Evolutionary conservation across 225 moss, liverwort and hornwort genomes (phyloP), one percentile per base, ranked within the genome.

Genomic region (Climacium dendroides): DNA sequence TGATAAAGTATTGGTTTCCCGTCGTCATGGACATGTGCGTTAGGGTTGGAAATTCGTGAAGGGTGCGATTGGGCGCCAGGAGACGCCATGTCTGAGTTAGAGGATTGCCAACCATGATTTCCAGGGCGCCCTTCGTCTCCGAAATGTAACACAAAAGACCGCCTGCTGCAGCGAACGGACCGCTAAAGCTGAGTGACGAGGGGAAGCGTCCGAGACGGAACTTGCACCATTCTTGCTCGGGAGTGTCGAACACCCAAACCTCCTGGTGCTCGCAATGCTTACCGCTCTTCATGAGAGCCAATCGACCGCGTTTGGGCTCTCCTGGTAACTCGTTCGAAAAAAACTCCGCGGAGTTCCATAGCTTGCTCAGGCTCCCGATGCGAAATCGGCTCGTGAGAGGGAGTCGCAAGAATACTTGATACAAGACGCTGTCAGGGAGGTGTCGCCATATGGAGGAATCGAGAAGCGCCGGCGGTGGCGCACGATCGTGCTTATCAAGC

Each of bases 191-290:
- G 19, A 15, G 45, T 13, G 81, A 45, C 28, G 89, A 86, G 57
- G 89, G 89, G 29, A 90, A 87, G 61, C 41, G 70, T 15, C 90
- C 77, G 59, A 93, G 85, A 53, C 58, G 83, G 83, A 93, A 90
- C 86, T 90, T 91, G 87, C 91, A 93, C 93, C 93, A 93, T 72
- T 91, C 90, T 48, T 91, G 90, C 59, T 80, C 90, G 7, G 91
- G 90, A 54, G 89, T 87, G 80, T 93, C 93, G 29, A 90, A 91
- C 43, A 93, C 48, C 93, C 91, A 93, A 29, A 87, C 84, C 83
- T 91, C 93, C 55, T 91, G 91, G 8, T 85, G 43, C 54, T 85
- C 85, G 58, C 87, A 87, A 54, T 65, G n/a, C 58, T 78, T 81
- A 20, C 79, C 73, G 19, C 83, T 55, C 82, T 86, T 90, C 76